Conservation (phyloP, 495 filamentous ascomycete genomes). For the Cercophora scortea region DNA sequence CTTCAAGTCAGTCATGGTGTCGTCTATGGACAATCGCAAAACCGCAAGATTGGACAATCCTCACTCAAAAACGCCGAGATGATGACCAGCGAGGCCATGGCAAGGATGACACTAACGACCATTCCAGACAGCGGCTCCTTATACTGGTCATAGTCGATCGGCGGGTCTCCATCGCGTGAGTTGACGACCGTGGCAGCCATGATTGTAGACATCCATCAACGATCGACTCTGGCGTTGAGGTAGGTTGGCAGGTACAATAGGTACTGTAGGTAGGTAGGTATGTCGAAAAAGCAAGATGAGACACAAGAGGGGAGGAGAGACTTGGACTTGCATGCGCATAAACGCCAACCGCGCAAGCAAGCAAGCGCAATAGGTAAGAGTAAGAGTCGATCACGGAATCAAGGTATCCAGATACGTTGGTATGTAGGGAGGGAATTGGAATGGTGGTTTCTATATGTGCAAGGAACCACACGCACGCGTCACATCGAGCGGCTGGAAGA, state of each 20-base stretch:
- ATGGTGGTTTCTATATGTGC: too few species aligned
- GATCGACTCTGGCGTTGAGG: neutral
- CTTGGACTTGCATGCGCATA: too few species aligned
- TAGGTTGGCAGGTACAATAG: neutral
- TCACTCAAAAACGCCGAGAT: conserved; percentile 40
- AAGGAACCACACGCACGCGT: too few species aligned
- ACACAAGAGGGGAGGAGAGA: too few species aligned
- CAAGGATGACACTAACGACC: conserved; percentile 33
- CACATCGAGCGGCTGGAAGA: neutral
- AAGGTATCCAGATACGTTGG: too few species aligned
- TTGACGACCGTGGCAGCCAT: neutral
- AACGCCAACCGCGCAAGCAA: too few species aligned
- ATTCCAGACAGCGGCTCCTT: conserved; percentile 27
- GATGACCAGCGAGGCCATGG: conserved; percentile 31
- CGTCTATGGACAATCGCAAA: too few species aligned
- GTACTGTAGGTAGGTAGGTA: neutral
- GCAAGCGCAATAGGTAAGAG: too few species aligned
- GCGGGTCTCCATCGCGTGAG: neutral
- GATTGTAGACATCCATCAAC: neutral
- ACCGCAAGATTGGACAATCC: neutral
- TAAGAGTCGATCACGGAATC: too few species aligned
- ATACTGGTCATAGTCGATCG: neutral
- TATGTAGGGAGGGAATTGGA: too few species aligned
- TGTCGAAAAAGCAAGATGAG: neutral
- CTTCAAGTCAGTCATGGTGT: too few species aligned